Conservation (phyloP, 805 yeast genomes). For the Monosporozyma servazzii region DNA sequence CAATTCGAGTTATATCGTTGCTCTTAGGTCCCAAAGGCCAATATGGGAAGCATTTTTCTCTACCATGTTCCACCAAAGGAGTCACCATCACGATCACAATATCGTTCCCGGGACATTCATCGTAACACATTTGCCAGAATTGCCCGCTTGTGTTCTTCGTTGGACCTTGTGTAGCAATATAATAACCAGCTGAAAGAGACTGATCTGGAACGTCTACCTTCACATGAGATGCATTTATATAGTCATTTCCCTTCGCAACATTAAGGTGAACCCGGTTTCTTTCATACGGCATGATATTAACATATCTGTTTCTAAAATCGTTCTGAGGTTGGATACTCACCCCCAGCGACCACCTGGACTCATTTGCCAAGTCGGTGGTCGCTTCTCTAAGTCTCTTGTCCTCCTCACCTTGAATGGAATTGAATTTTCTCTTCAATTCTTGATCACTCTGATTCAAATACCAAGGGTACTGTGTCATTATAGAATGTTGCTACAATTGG, state of each 20-base stretch:
- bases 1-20: conserved; percentile 4
- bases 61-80: conserved; percentile 58
- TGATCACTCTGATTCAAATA: conserved; percentile 22
- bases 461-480: conserved; percentile 12
- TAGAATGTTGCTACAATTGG: background rate
- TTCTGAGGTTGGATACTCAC: conserved; percentile 19
- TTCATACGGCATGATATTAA: conserved; percentile 60
- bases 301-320: conserved; percentile 45
- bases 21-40: conserved; percentile 43
- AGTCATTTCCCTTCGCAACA: conserved; percentile 37
- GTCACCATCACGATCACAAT: conserved; percentile 66
- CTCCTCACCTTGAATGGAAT: conserved; percentile 30
- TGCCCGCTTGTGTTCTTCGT: conserved; percentile 61
- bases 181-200: conserved; percentile 27
- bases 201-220: conserved; percentile 22
- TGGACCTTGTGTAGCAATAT: conserved; percentile 78
- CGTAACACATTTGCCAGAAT: conserved; percentile 80
- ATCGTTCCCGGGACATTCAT: conserved; percentile 46
- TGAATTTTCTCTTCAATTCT: conserved; percentile 24
- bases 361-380: conserved; percentile 16
- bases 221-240: conserved; percentile 79
- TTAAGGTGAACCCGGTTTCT: conserved; percentile 41
- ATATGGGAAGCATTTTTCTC: conserved; percentile 70
- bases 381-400: conserved; percentile 33
- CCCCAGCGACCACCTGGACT: conserved; percentile 27